Evolutionary conservation across 2,329 filamentous ascomycete genomes (phyloP).

Genomic region (Stagonosporopsis chrysanthemi): DNA sequence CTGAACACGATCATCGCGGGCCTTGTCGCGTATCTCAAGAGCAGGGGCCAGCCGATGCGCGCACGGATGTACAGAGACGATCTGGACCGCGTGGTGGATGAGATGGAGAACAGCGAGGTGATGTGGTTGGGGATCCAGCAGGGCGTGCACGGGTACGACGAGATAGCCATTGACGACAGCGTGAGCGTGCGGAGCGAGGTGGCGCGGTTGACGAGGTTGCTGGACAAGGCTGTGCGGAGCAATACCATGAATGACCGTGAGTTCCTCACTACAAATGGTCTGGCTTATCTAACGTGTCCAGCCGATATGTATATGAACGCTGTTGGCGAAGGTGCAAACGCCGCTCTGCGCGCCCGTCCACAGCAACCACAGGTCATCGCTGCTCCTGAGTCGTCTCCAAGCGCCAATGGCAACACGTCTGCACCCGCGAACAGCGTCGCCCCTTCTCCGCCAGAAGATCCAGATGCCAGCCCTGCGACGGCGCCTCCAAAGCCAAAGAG

Average conservation of each 20-base stretch:
- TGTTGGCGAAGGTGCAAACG: slow-evolving; percentile 17
- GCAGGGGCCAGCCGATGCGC: slow-evolving; percentile 51
- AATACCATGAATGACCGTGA: slow-evolving; percentile 34
- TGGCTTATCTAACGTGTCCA: not conserved
- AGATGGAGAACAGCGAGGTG: slow-evolving; percentile 52
- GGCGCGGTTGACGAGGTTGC: slow-evolving; percentile 26
- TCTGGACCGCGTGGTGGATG: slow-evolving; percentile 51
- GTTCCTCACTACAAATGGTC: not conserved
- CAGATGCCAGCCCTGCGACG: slow-evolving; percentile 28
- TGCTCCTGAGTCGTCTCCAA: slow-evolving; percentile 1
- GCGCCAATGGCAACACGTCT: slow-evolving; percentile 17
- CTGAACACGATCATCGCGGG: slow-evolving; percentile 53
- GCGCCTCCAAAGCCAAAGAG: slow-evolving; percentile 24
- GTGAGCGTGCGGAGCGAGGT: slow-evolving; percentile 46
- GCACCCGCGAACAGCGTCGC: slow-evolving; percentile 18
- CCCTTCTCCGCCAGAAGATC: slow-evolving; percentile 22
- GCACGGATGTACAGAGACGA: slow-evolving; percentile 53
- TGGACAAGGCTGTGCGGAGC: slow-evolving; percentile 30
- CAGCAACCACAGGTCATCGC: slow-evolving; percentile 11
- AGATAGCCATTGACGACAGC: slow-evolving; percentile 54
- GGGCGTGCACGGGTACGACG: slow-evolving; percentile 55
- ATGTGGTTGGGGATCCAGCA: slow-evolving; percentile 56
- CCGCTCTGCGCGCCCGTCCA: slow-evolving; percentile 16
- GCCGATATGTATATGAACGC: slow-evolving; percentile 26
- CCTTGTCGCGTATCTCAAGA: slow-evolving; percentile 51